These are phyloP conservation scores for Candida succiphila DNA, from an alignment of 805 yeast species.

Conservation along the genomic window DNA sequence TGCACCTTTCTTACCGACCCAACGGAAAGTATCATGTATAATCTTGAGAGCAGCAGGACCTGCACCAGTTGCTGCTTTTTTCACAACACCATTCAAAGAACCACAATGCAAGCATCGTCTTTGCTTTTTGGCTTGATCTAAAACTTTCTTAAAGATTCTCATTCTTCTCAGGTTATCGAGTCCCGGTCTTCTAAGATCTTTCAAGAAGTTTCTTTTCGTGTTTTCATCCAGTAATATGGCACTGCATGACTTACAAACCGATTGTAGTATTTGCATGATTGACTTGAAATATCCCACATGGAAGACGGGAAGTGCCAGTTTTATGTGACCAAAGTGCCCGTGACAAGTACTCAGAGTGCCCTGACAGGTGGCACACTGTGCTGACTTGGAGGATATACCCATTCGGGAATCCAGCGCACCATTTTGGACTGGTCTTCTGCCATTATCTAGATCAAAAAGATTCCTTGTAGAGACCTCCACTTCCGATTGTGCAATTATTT, in stretches of 20 bases:
- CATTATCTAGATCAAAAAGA: constrained; percentile 82
- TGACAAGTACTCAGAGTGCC: constrained; percentile 92
- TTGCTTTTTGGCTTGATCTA: constrained; percentile 93
- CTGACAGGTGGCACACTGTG: constrained; percentile 84
- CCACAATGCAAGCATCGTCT: constrained; percentile 84
- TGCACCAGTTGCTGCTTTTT: constrained; percentile 86
- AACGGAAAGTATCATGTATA: constrained; percentile 91
- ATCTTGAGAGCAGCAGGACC: constrained; percentile 92
- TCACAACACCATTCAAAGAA: constrained; percentile 91
- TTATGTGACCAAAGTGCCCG: constrained; percentile 96
- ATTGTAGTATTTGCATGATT: constrained; percentile 78
- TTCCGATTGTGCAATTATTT: constrained; percentile 87
- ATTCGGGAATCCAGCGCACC: constrained; percentile 90
- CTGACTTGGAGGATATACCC: constrained; percentile 88
- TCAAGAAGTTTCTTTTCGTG: constrained; percentile 55
- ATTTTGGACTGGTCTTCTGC: constrained; percentile 66
- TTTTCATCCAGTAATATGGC: constrained; percentile 64
- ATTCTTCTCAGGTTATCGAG: constrained; percentile 87
- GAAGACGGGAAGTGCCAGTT: constrained; percentile 90
- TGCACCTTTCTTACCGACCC: constrained; percentile 84
- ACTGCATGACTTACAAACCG: constrained; percentile 87
- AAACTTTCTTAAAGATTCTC: constrained; percentile 72
- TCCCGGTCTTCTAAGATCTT: constrained; percentile 80
- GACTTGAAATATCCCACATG: constrained; percentile 96
- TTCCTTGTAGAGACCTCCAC: constrained; percentile 90